phyloP scores from a whole-genome alignment of 495 filamentous ascomycete species.

The Lindgomyces ingoldianus region DNA sequence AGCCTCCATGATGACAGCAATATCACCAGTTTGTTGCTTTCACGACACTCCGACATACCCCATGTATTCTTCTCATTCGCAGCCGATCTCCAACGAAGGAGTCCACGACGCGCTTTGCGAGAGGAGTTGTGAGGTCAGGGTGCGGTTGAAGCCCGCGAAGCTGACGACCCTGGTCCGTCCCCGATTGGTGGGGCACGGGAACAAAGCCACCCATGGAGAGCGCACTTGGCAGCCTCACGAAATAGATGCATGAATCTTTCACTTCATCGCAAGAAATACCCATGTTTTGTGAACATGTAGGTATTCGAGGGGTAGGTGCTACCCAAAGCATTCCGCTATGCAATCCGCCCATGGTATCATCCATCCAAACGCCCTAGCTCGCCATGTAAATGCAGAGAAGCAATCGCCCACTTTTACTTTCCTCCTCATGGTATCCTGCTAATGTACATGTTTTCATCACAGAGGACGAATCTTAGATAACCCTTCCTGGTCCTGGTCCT shows the following conservation, averaged over 20 bases:
- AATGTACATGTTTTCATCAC: neutral
- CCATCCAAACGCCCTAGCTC: neutral
- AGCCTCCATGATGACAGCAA: slow-evolving; percentile 43
- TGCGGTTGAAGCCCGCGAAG: slow-evolving; percentile 3
- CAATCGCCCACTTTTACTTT: neutral
- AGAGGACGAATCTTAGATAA: too few relatives aligned
- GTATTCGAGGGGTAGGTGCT: too few relatives aligned
- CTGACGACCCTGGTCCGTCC: neutral
- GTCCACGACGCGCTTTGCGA: too few relatives aligned
- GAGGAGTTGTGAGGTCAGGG: neutral
- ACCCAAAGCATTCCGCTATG: too few relatives aligned
- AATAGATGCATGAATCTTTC: too few relatives aligned
- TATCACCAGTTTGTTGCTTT: slow-evolving; percentile 18
- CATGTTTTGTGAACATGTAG: too few relatives aligned
- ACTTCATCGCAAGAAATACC: too few relatives aligned
- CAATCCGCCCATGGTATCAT: neutral
- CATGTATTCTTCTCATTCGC: neutral
- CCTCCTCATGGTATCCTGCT: neutral
- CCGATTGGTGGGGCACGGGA: slow-evolving; percentile 17
- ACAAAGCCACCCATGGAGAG: neutral
- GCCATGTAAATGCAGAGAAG: neutral
- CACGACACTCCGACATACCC: slow-evolving; percentile 10
- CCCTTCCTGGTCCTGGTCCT: too few relatives aligned
- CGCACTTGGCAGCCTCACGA: too few relatives aligned
- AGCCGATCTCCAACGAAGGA: too few relatives aligned